phyloP scores from a whole-genome alignment of 306 rosid species.

The Arachis hypogaea region DNA sequence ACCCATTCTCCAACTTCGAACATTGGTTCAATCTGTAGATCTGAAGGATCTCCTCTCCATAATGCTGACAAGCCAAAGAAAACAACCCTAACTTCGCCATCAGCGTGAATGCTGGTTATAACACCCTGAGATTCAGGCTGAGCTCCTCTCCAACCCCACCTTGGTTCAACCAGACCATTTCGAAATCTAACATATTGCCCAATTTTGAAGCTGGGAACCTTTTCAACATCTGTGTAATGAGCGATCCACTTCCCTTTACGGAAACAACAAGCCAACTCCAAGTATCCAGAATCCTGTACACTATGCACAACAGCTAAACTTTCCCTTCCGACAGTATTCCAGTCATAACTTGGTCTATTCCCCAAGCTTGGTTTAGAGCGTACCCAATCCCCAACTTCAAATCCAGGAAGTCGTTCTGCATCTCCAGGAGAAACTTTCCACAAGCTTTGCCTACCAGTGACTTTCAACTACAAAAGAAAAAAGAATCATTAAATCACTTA shows the following conservation, averaged over 20 bases:
- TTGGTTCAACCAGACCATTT: conserved; percentile 81
- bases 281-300: conserved; percentile 90
- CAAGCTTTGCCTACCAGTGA: conserved; percentile 81
- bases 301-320: conserved; percentile 93
- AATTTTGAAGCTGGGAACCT: conserved; percentile 74
- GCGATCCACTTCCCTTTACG: conserved; percentile 92
- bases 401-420: conserved; percentile 92
- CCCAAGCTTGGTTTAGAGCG: conserved; percentile 97
- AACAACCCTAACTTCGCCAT: conserved; percentile 90
- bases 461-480: conserved; percentile 66
- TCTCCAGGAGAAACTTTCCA: conserved; percentile 99
- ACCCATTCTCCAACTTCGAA: conserved; percentile 99
- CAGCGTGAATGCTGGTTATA: conserved; percentile 86
- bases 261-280: conserved; percentile 96
- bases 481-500: conserved; percentile 33
- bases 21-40: conserved; percentile 76
- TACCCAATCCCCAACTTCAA: conserved; percentile 99
- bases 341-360: conserved; percentile 92
- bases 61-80: conserved; percentile 75
- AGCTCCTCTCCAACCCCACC: conserved; percentile 98
- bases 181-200: conserved; percentile 94
- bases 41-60: conserved; percentile 97
- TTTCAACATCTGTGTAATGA: conserved; percentile 91
- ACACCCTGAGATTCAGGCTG: conserved; percentile 76
- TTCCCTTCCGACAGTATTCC: conserved; percentile 90